Base-by-base conservation (phyloP, 306 rosid genomes). In the Quercus variabilis region DNA sequence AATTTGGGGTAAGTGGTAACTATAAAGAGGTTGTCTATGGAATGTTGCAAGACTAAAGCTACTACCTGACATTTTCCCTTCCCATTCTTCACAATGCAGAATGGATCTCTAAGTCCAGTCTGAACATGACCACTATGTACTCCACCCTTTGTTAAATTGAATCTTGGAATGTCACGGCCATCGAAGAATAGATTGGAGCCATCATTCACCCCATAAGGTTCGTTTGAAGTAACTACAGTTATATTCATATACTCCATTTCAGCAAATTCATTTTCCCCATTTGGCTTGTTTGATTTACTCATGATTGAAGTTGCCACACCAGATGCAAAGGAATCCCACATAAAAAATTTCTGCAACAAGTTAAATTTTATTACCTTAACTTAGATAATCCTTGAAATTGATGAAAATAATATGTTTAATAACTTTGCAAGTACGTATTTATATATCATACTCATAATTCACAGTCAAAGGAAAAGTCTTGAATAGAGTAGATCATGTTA, bases 41-140 rank as follows among this genome's bases (percentile, higher is more conserved):
- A 30, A 31, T 6, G 21, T 64, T 64, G 3, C 12, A 71, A 33
- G 65, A 35, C 54, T 49, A 49, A 49, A 81, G 59, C 41, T 80
- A 69, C 3, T 81, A 92, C 98, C 96, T 89, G 85, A 55, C 98
- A 95, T 87, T 77, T 88, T 18, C 99, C 98, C 84, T 83, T 90
- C 25, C 88, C 98, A 75, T 91, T 84, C 46, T 90, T 82, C 51
- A 69, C 92, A 81, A 86, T 78, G 83, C 99, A 92, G 79, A 90
- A 90, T 21, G 96, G 92, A 86, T 95, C 98, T 77, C 86, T 58
- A 35, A 95, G 91, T 71, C 97, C 96, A 17, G 78, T 76, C 77
- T 93, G 96, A 79, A 91, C 85, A 76, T 95, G 99, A 35, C 99
- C 99, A 77, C 94, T 92, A 81, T 91, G 98, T 13, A 93, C 96